phyloP scores from a whole-genome alignment of 305 asterid species.

The Solanum aculeatissimum region DNA sequence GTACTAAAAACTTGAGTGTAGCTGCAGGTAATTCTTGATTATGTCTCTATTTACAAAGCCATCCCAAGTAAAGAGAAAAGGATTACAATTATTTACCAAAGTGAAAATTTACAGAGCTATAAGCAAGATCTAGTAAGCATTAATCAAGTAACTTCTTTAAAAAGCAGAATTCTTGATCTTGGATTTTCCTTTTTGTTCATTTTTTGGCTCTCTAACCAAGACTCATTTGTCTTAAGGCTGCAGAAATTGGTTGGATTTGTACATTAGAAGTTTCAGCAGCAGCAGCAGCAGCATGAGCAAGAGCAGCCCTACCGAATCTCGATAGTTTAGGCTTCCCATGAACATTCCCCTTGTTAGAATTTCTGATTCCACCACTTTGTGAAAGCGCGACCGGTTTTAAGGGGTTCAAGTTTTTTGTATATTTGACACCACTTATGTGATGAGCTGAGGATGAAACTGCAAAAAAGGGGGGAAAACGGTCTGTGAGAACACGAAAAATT shows the following conservation, averaged over 20 bases:
- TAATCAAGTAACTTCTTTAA: not conserved
- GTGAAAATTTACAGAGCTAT: not conserved
- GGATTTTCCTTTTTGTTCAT: not conserved
- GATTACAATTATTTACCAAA: not conserved
- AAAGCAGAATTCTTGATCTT: not conserved
- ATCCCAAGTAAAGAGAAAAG: not conserved
- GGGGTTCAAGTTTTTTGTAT: not conserved
- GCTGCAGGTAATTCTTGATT: not conserved
- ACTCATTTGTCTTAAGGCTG: not conserved
- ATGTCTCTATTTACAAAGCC: not conserved
- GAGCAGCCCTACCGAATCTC: conserved; percentile 1
- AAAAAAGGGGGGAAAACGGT: not conserved
- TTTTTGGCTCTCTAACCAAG: not conserved
- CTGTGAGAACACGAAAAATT: not conserved
- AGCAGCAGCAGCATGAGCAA: not conserved
- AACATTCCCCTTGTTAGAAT: not conserved
- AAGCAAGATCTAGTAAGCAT: not conserved
- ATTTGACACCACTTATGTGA: not conserved
- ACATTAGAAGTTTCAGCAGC: not conserved
- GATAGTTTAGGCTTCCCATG: not conserved
- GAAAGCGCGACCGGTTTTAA: not conserved
- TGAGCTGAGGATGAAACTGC: not conserved
- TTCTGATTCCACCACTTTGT: not conserved
- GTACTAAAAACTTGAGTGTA: not conserved
- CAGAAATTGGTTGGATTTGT: not conserved